phyloP scores from a whole-genome alignment of 208 protist species.

The Strigomonas oncopelti region DNA sequence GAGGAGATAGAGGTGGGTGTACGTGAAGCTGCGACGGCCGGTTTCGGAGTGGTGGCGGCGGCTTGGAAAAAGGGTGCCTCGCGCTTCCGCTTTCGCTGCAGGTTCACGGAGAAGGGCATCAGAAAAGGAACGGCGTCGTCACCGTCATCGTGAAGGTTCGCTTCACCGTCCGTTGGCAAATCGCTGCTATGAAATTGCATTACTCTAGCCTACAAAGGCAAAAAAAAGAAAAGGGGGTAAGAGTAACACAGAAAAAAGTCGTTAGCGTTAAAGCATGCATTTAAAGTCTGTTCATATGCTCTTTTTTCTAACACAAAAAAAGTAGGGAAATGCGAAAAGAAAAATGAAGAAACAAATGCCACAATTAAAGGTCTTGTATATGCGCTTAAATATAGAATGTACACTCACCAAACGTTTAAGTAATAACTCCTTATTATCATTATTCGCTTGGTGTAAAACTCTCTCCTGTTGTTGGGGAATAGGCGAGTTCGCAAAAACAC shows the following conservation, averaged over 20 bases:
- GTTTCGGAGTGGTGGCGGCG: background rate
- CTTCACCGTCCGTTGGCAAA: background rate
- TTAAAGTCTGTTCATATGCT: no score
- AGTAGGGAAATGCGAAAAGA: slow-evolving; percentile 1
- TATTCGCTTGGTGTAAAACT: background rate
- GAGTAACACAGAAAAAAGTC: background rate
- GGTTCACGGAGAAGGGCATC: background rate
- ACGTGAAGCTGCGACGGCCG: no score
- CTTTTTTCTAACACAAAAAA: background rate
- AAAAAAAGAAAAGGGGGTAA: background rate
- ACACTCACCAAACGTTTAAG: background rate
- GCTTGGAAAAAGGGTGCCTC: slow-evolving; percentile 18
- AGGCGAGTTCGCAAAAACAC: no score
- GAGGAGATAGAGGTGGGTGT: background rate
- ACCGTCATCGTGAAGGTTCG: background rate
- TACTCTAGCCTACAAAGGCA: background rate
- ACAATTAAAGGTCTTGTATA: no score
- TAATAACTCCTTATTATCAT: background rate
- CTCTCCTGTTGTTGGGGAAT: background rate
- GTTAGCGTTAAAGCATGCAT: background rate
- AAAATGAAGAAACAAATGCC: background rate
- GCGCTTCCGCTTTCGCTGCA: no score
- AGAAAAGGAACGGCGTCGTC: slow-evolving; percentile 5
- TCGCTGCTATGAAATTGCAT: background rate
- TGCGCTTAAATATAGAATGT: background rate